These are phyloP conservation scores for Scheffersomyces amazonensis DNA, from an alignment of 805 yeast genomes.

Conservation along the genomic window DNA sequence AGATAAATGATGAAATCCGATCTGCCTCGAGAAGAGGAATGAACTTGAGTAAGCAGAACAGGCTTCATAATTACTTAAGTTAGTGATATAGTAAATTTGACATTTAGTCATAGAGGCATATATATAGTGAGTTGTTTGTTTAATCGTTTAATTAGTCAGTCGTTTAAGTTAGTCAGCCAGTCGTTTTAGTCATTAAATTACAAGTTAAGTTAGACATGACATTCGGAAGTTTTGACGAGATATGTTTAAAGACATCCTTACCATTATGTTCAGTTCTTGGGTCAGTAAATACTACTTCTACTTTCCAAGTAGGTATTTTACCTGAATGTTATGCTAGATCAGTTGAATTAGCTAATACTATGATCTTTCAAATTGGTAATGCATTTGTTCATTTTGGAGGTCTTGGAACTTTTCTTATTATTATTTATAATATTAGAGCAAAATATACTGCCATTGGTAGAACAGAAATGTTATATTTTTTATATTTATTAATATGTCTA, in stretches of 20 bases:
- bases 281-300: conserved; percentile 36
- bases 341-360: conserved; percentile 84
- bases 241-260: conserved; percentile 68
- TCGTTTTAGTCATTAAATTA: too few species aligned
- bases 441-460: conserved; percentile 96
- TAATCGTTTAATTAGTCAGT: too few species aligned
- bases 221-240: conserved; percentile 61
- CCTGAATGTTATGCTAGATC: conserved; percentile 83
- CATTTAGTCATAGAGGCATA: too few species aligned
- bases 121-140: too few species aligned
- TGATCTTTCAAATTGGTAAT: conserved; percentile 84
- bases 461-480: conserved; percentile 75
- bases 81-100: too few species aligned
- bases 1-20: too few species aligned
- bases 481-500: conserved; percentile 56
- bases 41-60: too few species aligned
- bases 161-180: too few species aligned
- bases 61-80: too few species aligned
- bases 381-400: conserved; percentile 83
- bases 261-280: conserved; percentile 79
- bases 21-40: too few species aligned
- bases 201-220: too few species aligned
- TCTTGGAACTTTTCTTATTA: conserved; percentile 59
- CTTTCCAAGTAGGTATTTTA: conserved; percentile 56
- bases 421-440: conserved; percentile 71